phyloP scores from a whole-genome alignment of 2,329 filamentous ascomycete genomes.

The Basipetospora chlamydospora region DNA sequence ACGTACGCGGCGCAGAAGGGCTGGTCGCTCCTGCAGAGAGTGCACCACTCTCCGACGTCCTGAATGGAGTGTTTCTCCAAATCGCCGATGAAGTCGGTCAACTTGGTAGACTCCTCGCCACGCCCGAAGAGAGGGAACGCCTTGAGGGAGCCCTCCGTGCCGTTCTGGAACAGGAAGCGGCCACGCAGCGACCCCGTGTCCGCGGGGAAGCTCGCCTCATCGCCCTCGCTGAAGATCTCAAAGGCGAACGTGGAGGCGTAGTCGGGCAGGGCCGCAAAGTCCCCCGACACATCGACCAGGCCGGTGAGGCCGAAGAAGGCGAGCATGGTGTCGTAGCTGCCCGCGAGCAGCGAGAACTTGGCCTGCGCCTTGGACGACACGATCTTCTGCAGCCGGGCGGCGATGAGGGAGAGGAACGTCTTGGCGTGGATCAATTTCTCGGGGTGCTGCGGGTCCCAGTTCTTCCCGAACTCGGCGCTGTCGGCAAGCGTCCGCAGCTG shows the following conservation, averaged over 20 bases:
- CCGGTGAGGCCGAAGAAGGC: constrained; percentile 18
- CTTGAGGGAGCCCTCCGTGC: constrained; percentile 15
- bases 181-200: constrained; percentile 15
- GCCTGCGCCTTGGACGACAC: constrained; percentile 15
- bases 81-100: constrained; percentile 14
- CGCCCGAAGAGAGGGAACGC: constrained; percentile 17
- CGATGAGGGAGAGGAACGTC: constrained; percentile 17
- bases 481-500: constrained; percentile 19
- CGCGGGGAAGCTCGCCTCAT: constrained; percentile 13
- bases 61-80: constrained; percentile 15
- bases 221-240: constrained; percentile 17
- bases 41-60: constrained; percentile 17
- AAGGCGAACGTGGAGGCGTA: constrained; percentile 22
- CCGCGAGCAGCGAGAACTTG: constrained; percentile 19
- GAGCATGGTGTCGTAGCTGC: constrained; percentile 22
- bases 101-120: constrained; percentile 14
- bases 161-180: constrained; percentile 21
- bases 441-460: constrained; percentile 16
- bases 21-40: constrained; percentile 12
- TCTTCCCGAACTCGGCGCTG: constrained; percentile 17
- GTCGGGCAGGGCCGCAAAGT: constrained; percentile 19
- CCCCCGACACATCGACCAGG: constrained; percentile 13
- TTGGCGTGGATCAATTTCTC: constrained; percentile 16
- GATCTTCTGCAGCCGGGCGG: constrained; percentile 18
- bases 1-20: constrained; percentile 19